phyloP scores from a whole-genome alignment of 371 early-diverging fungal genomes.

The Apophysomyces sp. region DNA sequence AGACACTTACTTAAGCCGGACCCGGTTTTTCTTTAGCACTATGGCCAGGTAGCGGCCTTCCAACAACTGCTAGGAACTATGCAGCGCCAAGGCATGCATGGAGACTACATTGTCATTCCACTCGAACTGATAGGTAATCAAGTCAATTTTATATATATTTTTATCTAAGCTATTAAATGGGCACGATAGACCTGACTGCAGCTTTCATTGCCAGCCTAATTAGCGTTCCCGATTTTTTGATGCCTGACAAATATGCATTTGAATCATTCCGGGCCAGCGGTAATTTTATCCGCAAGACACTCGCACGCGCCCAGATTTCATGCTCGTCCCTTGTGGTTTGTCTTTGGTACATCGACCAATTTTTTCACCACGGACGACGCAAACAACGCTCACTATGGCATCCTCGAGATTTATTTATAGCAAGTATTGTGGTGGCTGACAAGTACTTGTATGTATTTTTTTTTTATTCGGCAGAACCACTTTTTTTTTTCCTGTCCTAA shows the following conservation, averaged over 20 bases:
- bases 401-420: slow-evolving; percentile 32
- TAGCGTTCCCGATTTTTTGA: slow-evolving; percentile 33
- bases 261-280: slow-evolving; percentile 23
- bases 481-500: slow-evolving; percentile 26
- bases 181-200: slow-evolving; percentile 45
- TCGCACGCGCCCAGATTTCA: slow-evolving; percentile 51
- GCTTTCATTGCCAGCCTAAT: slow-evolving; percentile 49
- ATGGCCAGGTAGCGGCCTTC: slow-evolving; percentile 29
- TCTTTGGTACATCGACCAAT: slow-evolving; percentile 54
- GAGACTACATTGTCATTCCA: slow-evolving; percentile 45
- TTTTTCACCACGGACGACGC: slow-evolving; percentile 13
- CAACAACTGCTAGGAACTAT: slow-evolving; percentile 20
- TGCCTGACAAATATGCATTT: slow-evolving; percentile 18
- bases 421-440: slow-evolving; percentile 39
- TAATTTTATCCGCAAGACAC: slow-evolving; percentile 52
- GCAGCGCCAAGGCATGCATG: slow-evolving; percentile 25
- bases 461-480: background rate
- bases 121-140: slow-evolving; percentile 51
- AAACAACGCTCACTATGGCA: slow-evolving; percentile 28
- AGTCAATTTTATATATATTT: background rate
- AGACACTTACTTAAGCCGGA: background rate
- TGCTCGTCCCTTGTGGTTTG: slow-evolving; percentile 54
- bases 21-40: slow-evolving; percentile 14
- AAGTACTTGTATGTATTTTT: slow-evolving; percentile 32
- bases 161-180: background rate